Evolutionary conservation across 176 grass and related monocot genomes (phyloP), one percentile per base, ranked within the genome.

Genomic region (Phoenix roebelenii): DNA sequence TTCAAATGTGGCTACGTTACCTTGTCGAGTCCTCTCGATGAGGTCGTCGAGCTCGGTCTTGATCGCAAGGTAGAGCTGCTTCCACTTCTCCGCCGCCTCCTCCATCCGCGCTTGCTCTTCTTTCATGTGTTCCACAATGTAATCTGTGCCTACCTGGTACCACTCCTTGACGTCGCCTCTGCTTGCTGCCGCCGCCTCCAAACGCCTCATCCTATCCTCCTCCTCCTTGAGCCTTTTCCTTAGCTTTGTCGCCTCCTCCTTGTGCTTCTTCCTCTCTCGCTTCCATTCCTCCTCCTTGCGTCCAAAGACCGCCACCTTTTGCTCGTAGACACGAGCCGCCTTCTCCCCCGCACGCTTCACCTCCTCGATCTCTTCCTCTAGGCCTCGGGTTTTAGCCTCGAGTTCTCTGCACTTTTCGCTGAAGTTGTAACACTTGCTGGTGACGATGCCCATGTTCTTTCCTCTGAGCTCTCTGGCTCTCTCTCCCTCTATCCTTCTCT

Each of bases 11-110:
- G 32, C 32, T 35, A 35, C 32, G 4, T 35, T 66, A 59, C 72
- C 74, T 72, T 76, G 79, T 28, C 59, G 73, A 44, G 67, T 82
- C 72, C 73, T 72, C 61, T 76, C 67, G 51, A 82, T 76, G 59
- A 82, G 79, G 52, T 82, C 79, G 25, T 82, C 79, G 9, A 82
- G 73, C 79, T 82, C 79, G 28, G 79, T 65, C 29, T 76, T 82
- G 61, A 82, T 82, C 14, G 73, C 67, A 48, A 82, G 65, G 64
- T 82, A 82, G 25, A 82, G 66, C 44, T 82, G 72, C 39, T 82
- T 82, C 79, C 79, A 82, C 54, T 82, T 82, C 49, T 72, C 73
- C 2, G 67, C 79, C 1, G 73, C 72, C 72, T 76, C 79, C 60
- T 82, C 67, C 12, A 60, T 51, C 54, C 79, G 55, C 60, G 54